Evolutionary conservation across 2,329 filamentous ascomycete species (phyloP).

Genomic region (Xylariaceae sp.): DNA sequence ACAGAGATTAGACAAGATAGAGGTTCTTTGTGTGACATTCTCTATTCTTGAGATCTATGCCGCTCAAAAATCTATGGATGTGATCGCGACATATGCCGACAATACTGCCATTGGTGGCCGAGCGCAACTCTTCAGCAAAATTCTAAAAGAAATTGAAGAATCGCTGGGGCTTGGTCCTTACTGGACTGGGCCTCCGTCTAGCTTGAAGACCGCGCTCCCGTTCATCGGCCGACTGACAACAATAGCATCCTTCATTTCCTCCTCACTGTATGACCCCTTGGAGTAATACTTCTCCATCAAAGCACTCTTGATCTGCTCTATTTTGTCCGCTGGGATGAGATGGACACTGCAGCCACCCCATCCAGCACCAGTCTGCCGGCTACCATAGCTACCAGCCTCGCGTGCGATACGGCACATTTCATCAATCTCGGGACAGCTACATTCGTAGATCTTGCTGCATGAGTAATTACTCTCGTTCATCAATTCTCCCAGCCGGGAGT

Average conservation of each 20-base stretch:
- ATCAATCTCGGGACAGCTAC: slow-evolving; percentile 90
- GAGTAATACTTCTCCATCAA: slow-evolving; percentile 80
- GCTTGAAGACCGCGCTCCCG: slow-evolving; percentile 54
- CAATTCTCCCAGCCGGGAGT: slow-evolving; percentile 69
- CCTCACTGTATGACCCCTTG: slow-evolving; percentile 59
- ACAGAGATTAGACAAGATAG: no score
- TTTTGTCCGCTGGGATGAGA: slow-evolving; percentile 78
- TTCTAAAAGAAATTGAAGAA: no score
- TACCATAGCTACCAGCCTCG: slow-evolving; percentile 76
- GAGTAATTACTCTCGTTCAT: slow-evolving; percentile 89
- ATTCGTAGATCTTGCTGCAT: slow-evolving; percentile 84
- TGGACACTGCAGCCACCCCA: slow-evolving; percentile 98
- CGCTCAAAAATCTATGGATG: no score
- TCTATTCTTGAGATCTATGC: no score
- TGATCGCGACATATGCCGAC: no score
- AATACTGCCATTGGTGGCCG: no score
- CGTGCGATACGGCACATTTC: slow-evolving; percentile 77
- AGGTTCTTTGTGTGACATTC: no score
- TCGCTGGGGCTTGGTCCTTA: no score
- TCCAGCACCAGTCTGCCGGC: slow-evolving; percentile 83
- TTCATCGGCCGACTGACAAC: slow-evolving; percentile 85
- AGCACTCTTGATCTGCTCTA: slow-evolving; percentile 71
- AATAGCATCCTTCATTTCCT: slow-evolving; percentile 74
- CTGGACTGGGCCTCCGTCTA: slow-evolving; percentile 17
- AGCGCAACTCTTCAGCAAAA: no score